Percentiles rank a stretch among this genome's conserved stretches.
Conservation (phyloP, 2,329 filamentous ascomycete species). For the Penicillium sp. region DNA sequence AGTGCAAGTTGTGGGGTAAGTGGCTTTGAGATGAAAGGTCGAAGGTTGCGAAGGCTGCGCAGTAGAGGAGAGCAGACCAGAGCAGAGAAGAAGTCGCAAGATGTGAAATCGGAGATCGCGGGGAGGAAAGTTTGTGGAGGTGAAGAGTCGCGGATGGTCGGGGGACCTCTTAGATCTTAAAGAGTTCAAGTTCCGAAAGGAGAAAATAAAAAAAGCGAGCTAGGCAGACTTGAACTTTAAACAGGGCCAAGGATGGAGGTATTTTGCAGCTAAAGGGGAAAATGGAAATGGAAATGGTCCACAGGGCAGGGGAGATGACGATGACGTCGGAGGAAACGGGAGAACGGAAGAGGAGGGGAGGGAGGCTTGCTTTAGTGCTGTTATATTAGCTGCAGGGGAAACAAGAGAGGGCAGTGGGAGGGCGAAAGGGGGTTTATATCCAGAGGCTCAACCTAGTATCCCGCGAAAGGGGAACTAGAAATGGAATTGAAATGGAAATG, state of each 20-base stretch:
- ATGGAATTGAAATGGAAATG: slow-evolving; percentile 25
- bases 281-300: too few relatives aligned
- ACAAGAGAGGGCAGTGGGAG: slow-evolving; percentile 9
- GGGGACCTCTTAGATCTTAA: slow-evolving; percentile 5
- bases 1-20: slow-evolving; percentile 5
- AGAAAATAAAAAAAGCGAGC: slow-evolving; percentile 12
- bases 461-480: slow-evolving; percentile 23
- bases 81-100: neutral
- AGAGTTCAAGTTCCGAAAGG: neutral
- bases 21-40: neutral
- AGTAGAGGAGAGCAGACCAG: neutral
- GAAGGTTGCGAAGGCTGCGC: slow-evolving; percentile 5
- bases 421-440: slow-evolving; percentile 28
- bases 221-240: slow-evolving; percentile 19
- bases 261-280: neutral
- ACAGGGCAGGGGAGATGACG: too few relatives aligned
- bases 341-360: slow-evolving; percentile 11
- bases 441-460: slow-evolving; percentile 21
- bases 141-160: slow-evolving; percentile 1
- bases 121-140: slow-evolving; percentile 8
- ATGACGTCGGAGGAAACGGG: too few relatives aligned
- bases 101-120: neutral
- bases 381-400: too few relatives aligned
- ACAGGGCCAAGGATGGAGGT: slow-evolving; percentile 2
- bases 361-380: too few relatives aligned